A percentile compares a stretch with the other conserved stretches of the same genome.
phyloP scores from a whole-genome alignment of 441 rosid species.

The Erysimum pusillum region DNA sequence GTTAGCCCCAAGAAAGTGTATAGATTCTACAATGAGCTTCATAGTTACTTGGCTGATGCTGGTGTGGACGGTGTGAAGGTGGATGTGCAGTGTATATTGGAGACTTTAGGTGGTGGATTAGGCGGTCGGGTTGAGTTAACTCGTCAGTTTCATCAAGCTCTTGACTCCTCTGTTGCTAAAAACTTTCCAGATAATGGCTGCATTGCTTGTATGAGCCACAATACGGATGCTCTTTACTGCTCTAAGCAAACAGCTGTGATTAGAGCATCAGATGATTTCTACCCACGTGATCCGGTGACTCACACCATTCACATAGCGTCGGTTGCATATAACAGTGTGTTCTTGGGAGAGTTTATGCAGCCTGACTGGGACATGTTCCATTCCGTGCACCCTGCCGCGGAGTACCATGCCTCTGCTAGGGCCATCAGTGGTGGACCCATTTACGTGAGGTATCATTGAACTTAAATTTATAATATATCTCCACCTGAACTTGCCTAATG shows the following conservation, averaged over 20 bases:
- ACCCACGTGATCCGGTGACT: conserved; percentile 85
- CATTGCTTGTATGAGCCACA: conserved; percentile 97
- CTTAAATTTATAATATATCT: neutral
- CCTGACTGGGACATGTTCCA: conserved; percentile 99
- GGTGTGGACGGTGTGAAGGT: conserved; percentile 97
- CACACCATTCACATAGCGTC: conserved; percentile 94
- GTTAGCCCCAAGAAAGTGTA: conserved; percentile 75
- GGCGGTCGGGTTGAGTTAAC: conserved; percentile 91
- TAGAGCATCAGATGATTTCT: conserved; percentile 96
- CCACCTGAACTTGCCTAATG: neutral
- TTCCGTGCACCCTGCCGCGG: conserved; percentile 86
- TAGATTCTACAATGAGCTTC: conserved; percentile 80
- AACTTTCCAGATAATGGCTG: conserved; percentile 89
- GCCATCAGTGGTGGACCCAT: conserved; percentile 94
- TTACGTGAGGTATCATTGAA: conserved; percentile 74
- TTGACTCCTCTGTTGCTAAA: conserved; percentile 79
- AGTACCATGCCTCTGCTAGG: conserved; percentile 90
- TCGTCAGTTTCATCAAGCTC: conserved; percentile 86
- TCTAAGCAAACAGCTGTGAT: conserved; percentile 89
- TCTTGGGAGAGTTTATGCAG: conserved; percentile 89
- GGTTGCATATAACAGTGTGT: conserved; percentile 85
- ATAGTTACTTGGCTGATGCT: conserved; percentile 75
- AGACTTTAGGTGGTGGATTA: conserved; percentile 85
- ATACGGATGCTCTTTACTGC: conserved; percentile 92
- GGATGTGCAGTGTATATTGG: conserved; percentile 87